A percentile compares a stretch with the other conserved stretches of the same genome.
Conservation (phyloP, 768 basidiomycete species). For the Tulasnella sp. region DNA sequence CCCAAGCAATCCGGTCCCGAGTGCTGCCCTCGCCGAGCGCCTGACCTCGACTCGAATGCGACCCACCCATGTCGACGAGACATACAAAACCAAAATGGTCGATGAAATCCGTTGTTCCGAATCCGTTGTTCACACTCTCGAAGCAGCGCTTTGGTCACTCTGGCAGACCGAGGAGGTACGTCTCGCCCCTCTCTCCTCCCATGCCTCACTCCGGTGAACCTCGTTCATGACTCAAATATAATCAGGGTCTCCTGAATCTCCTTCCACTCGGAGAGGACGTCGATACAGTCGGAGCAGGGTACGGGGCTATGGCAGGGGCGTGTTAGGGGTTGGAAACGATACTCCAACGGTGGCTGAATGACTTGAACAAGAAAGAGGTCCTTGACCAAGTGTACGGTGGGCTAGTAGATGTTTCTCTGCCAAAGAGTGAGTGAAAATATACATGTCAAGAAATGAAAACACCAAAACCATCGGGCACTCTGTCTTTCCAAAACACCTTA, state of each 20-base stretch:
- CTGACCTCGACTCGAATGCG: background rate
- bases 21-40: background rate
- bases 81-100: slow-evolving; percentile 22
- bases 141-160: slow-evolving; percentile 30
- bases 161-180: slow-evolving; percentile 30
- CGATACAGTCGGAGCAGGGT: slow-evolving; percentile 31
- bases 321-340: slow-evolving; percentile 30
- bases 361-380: slow-evolving; percentile 18
- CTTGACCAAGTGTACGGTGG: slow-evolving; percentile 16
- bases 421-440: background rate
- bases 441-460: too few relatives aligned
- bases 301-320: slow-evolving; percentile 30
- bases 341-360: slow-evolving; percentile 27
- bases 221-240: background rate
- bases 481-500: too few relatives aligned
- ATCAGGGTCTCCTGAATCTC: slow-evolving; percentile 27
- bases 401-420: slow-evolving; percentile 6
- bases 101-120: slow-evolving; percentile 28
- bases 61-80: background rate
- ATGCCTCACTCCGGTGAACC: background rate
- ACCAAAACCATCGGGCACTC: too few relatives aligned
- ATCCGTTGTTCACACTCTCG: slow-evolving; percentile 29
- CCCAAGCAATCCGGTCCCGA: too few relatives aligned
- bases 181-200: background rate
- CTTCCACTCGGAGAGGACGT: slow-evolving; percentile 30